Base-by-base conservation (phyloP, 192 early-diverging fungal genomes). In the Backusella tuberculispora region DNA sequence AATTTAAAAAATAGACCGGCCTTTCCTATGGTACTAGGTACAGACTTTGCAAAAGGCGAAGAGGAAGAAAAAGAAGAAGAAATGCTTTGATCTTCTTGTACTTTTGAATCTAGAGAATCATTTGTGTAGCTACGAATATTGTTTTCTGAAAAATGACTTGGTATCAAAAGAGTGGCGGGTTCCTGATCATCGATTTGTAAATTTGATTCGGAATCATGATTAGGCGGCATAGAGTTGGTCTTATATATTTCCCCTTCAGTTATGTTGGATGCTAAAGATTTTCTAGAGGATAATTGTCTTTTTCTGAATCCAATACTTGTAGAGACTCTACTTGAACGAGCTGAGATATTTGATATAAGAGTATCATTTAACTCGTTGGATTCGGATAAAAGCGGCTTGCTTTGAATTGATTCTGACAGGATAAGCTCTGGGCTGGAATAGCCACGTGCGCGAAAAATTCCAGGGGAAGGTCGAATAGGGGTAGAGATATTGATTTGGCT, bases 391-490 rank as follows among this genome's bases (percentile, higher is more conserved):
- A 19, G 5, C 8, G n/a, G 9, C 6, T 26, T 60, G 7, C 53
- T 60, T 12, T 24, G 53, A 29, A 24, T 10, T 9, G 53, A 26
- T 26, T 24, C 53, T 60, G 53, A 60, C 53, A 60, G 29, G 29
- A 34, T 34, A 1, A 34, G 12, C 53, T 24, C 53, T 60, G 21
- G 21, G 24, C 53, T 26, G 26, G 53, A 60, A 60, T 14, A 60
- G 53, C 53, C 53, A 60, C 53, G 53, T 60, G 53, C 53, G 53
- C 53, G 3, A 60, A 60, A 24, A 60, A 60, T 60, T 60, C 10
- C 53, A 60, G 53, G 53, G 26, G 53, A 60, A 26, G 26, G 10
- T 60, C 21, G 21, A n/a, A 26, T 60, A 60, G 53, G 53, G 24
- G 53, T 26, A 8, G 21, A 60, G 26, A 24, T 24, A 60, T 60